Percentiles rank a stretch among this genome's conserved stretches.
phyloP scores from a whole-genome alignment of 106 monocot genomes.

The Platanthera zijinensis region DNA sequence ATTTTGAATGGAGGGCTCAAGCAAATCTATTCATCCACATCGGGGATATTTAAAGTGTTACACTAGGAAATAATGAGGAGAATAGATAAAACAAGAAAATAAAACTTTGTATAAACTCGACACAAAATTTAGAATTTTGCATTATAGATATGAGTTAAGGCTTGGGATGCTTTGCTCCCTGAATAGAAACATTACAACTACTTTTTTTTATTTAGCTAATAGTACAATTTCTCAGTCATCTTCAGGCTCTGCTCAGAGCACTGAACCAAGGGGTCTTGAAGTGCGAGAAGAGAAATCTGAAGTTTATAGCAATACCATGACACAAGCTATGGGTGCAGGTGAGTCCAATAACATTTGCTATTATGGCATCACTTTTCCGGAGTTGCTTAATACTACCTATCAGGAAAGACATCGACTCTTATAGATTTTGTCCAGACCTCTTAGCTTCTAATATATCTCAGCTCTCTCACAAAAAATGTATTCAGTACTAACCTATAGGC shows the following conservation, averaged over 20 bases:
- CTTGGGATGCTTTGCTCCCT: background rate
- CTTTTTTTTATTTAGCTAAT: background rate
- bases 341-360: constrained; percentile 13
- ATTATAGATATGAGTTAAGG: constrained; percentile 1
- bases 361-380: background rate
- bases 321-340: constrained; percentile 98
- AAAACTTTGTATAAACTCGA: too few relatives aligned
- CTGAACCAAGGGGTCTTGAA: constrained; percentile 42
- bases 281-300: constrained; percentile 58
- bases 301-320: constrained; percentile 79
- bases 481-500: constrained; percentile 83
- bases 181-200: background rate
- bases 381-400: background rate
- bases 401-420: background rate
- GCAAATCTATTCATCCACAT: too few relatives aligned
- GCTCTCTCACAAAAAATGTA: constrained; percentile 6
- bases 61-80: too few relatives aligned
- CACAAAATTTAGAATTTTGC: background rate
- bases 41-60: too few relatives aligned
- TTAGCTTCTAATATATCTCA: background rate
- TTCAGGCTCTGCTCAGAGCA: constrained; percentile 35
- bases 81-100: too few relatives aligned
- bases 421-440: background rate
- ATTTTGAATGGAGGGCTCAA: too few relatives aligned
- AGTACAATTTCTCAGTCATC: constrained; percentile 36